Evolutionary conservation across 73 alveolate species (phyloP), one percentile per base, ranked within the genome.

Genomic region (Paramecium tetraurelia): DNA sequence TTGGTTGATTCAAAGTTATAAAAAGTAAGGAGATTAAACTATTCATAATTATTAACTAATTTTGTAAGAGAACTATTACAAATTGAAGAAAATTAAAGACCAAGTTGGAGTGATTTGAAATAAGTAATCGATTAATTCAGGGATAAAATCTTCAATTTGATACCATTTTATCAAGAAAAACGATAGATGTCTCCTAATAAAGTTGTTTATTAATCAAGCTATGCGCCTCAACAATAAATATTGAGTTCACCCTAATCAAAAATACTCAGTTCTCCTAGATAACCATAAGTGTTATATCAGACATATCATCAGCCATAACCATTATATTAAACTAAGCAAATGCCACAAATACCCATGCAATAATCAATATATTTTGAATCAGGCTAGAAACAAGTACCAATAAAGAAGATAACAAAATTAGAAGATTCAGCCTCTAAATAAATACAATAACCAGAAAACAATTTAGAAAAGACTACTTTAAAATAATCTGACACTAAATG

Each of bases 41-140:
- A 44, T 46, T 80, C 90, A 24, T 24, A 80, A 80, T 33, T 80
- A 14, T 80, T 80, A 80, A 43, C 33, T 8, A 80, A 80, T 80
- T 80, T 80, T 48, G 75, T 80, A 6, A 80, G 31, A 80, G 90
- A 80, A 80, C 8, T 41, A 21, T 21, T 80, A 11, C n/a, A 80
- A 48, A 24, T 44, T 22, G 71, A 80, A 24, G 90, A 80, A 24
- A 24, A 80, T 10, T 43, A 4, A 22, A 40, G 90, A 11, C 90
- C 90, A 2, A 48, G 31, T n/a, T 80, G 70, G 70, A 8, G 21
- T 44, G 90, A 80, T 31, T 35, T 80, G 48, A 80, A 80, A 46
- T 33, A 48, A 7, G 48, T 80, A 1, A 80, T 80, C 3, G 90
- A 80, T 80, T 16, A 80, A 80, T 80, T 80, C 18, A 41, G 90